Conservation (phyloP, 2,329 filamentous ascomycete genomes). For the Fusarium papillatum region DNA sequence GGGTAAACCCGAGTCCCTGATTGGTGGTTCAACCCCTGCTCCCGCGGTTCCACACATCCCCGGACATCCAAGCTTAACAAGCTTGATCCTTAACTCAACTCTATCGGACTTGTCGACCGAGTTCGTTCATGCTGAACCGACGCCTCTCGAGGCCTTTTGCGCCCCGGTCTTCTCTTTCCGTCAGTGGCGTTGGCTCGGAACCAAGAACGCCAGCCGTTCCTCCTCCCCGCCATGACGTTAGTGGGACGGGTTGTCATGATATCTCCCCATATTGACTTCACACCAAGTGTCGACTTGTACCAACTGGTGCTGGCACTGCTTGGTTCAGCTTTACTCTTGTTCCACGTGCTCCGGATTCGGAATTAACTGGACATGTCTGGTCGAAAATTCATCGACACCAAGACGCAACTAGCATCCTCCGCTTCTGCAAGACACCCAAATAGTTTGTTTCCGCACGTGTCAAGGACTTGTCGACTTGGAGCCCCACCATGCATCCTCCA, state of each 20-base stretch:
- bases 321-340: neutral
- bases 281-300: neutral
- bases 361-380: neutral
- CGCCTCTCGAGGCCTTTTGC: conserved; percentile 9
- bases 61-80: conserved; percentile 31
- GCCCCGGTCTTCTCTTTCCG: conserved; percentile 1
- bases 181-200: conserved; percentile 16
- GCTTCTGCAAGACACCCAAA: neutral
- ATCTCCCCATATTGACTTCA: neutral
- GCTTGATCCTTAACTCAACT: conserved; percentile 40
- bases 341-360: neutral
- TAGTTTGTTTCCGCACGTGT: conserved; percentile 6
- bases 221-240: conserved; percentile 1
- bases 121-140: conserved; percentile 23
- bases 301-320: neutral
- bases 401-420: neutral
- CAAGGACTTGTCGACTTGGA: neutral
- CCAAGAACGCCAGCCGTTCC: neutral
- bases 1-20: conserved; percentile 26
- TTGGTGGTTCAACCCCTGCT: conserved; percentile 35
- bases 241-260: neutral
- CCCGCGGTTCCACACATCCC: conserved; percentile 31
- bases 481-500: neutral
- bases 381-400: neutral
- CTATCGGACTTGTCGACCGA: conserved; percentile 33